These are phyloP conservation scores for Davidsoniella australis DNA, from an alignment of 2,329 filamentous ascomycete species.

Conservation along the genomic window DNA sequence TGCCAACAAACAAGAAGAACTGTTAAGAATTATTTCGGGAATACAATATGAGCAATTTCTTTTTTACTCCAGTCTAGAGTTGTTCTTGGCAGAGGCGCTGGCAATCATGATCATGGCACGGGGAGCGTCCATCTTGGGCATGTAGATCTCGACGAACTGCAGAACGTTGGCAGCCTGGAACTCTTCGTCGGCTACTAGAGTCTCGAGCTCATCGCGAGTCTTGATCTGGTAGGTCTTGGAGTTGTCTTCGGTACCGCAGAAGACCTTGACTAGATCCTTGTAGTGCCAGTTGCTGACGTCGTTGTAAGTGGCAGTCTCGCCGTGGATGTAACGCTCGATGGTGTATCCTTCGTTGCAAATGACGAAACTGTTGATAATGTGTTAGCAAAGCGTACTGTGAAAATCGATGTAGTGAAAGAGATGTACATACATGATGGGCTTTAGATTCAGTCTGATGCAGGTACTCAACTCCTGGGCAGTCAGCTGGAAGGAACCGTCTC, in stretches of 20 bases:
- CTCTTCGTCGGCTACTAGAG: conserved; percentile 43
- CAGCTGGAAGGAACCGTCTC: conserved; percentile 73
- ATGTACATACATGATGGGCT: conserved; percentile 54
- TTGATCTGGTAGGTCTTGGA: conserved; percentile 49
- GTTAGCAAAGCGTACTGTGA: conserved; percentile 14
- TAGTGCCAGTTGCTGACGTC: conserved; percentile 64
- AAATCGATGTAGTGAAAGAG: no score
- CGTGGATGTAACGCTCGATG: conserved; percentile 78
- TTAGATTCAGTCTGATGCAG: conserved; percentile 59
- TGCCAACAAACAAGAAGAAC: not conserved
- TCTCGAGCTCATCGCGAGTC: conserved; percentile 50
- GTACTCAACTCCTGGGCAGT: conserved; percentile 73
- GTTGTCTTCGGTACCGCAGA: conserved; percentile 41
- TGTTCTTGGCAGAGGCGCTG: conserved; percentile 51
- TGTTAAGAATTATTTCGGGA: not conserved
- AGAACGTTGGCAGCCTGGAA: conserved; percentile 41
- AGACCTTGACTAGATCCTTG: conserved; percentile 47
- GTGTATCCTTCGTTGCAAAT: conserved; percentile 83
- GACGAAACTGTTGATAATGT: conserved; percentile 39
- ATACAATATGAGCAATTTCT: not conserved
- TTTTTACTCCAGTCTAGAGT: conserved; percentile 28
- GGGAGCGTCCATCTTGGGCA: conserved; percentile 66
- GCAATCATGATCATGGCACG: conserved; percentile 51
- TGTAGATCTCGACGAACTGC: conserved; percentile 67
- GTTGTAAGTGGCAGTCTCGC: conserved; percentile 64